Conservation (phyloP, 108 stramenopile species). For the Parietichytrium sp. region DNA sequence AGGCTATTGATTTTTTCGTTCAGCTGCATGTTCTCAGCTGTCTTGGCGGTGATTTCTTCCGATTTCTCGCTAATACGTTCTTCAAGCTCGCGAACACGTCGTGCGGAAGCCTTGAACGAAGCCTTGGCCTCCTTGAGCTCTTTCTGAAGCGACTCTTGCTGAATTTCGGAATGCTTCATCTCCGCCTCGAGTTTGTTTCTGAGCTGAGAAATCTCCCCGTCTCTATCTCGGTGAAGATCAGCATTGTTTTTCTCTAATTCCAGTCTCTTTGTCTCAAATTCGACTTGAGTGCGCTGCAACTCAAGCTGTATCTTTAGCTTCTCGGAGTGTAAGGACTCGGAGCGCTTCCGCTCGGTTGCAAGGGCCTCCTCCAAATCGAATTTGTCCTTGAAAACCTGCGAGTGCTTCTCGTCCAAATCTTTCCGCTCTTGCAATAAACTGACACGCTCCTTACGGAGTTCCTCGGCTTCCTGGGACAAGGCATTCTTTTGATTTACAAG, state of each 20-base stretch:
- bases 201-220: conserved; percentile 10
- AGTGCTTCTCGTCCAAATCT: not conserved
- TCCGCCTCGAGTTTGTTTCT: conserved; percentile 1
- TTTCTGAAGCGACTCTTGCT: not conserved
- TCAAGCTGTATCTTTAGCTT: conserved; percentile 26
- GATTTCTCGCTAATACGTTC: not conserved
- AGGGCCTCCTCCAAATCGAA: not conserved
- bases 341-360: not conserved
- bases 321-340: not conserved
- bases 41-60: not conserved
- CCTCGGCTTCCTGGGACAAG: not conserved
- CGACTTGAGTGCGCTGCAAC: conserved; percentile 26
- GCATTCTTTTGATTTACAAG: conserved; percentile 33
- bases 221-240: not conserved
- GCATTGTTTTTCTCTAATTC: not conserved
- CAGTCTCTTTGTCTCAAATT: conserved; percentile 2
- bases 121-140: not conserved
- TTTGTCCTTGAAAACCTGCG: not conserved
- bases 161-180: not conserved
- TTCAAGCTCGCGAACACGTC: not conserved
- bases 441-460: conserved; percentile 21
- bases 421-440: not conserved
- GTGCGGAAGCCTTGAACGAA: not conserved
- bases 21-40: not conserved
- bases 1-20: not conserved